Conservation (phyloP, 768 basidiomycete species). For the Lactifluus hygrophoroides region DNA sequence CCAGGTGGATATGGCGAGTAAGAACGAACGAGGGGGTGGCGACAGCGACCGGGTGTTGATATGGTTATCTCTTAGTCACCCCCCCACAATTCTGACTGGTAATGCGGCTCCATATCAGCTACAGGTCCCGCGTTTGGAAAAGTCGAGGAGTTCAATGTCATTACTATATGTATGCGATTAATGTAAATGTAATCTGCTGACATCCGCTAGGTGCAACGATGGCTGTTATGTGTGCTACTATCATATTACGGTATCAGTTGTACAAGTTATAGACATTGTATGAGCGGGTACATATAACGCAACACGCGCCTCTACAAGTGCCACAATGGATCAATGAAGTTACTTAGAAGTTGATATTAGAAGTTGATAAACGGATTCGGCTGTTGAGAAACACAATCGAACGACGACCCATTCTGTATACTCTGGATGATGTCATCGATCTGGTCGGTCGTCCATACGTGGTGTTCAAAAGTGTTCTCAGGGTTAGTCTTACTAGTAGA, state of each 20-base stretch:
- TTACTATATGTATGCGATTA: too few relatives aligned
- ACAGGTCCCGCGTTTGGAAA: too few relatives aligned
- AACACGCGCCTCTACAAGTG: neutral
- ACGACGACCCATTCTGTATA: neutral
- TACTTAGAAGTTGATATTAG: neutral
- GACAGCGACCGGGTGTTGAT: too few relatives aligned
- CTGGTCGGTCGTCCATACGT: conserved; percentile 2
- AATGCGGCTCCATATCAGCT: too few relatives aligned
- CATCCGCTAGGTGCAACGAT: too few relatives aligned
- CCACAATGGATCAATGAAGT: neutral
- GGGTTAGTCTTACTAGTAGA: neutral
- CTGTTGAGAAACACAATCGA: neutral
- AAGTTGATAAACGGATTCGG: neutral
- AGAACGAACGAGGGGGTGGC: too few relatives aligned
- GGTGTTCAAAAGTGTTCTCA: neutral
- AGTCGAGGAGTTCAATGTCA: too few relatives aligned
- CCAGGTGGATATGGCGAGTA: too few relatives aligned
- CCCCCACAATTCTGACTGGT: too few relatives aligned
- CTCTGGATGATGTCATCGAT: conserved; percentile 2
- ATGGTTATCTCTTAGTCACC: too few relatives aligned
- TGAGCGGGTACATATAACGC: neutral
- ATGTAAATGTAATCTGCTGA: too few relatives aligned
- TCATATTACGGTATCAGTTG: neutral
- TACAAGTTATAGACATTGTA: conserved; percentile 13
- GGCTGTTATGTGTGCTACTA: neutral